phyloP scores from a whole-genome alignment of 441 rosid genomes.

The Jatropha multifida region DNA sequence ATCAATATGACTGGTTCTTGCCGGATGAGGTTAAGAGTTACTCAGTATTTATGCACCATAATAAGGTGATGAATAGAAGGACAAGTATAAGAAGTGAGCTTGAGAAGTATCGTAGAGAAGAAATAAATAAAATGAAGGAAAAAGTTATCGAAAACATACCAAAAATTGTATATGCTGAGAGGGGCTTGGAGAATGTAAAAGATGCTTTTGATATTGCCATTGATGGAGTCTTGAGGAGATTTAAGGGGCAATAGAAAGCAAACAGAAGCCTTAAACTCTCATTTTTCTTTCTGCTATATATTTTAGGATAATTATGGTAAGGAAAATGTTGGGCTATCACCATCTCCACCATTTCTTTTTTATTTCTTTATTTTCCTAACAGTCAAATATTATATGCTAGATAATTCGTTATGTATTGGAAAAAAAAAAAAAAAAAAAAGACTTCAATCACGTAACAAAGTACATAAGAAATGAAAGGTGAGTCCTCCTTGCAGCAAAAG shows the following conservation, averaged over 20 bases:
- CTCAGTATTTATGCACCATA: slow-evolving; percentile 73
- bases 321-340: no score
- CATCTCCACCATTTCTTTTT: no score
- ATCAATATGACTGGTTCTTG: slow-evolving; percentile 80
- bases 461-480: no score
- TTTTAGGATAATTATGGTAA: no score
- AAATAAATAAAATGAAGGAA: slow-evolving; percentile 62
- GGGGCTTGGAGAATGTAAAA: slow-evolving; percentile 53
- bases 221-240: slow-evolving; percentile 66
- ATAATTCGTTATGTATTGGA: no score
- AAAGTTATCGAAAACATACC: slow-evolving; percentile 69
- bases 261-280: no score
- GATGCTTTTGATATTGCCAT: slow-evolving; percentile 82
- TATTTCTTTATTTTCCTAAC: no score
- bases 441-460: no score
- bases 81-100: slow-evolving; percentile 52
- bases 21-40: slow-evolving; percentile 58
- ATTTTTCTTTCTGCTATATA: background rate
- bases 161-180: slow-evolving; percentile 52
- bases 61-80: slow-evolving; percentile 57
- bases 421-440: no score
- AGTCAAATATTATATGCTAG: no score
- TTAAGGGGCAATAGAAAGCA: slow-evolving; percentile 25
- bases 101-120: slow-evolving; percentile 50
- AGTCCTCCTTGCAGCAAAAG: no score